phyloP scores from a whole-genome alignment of 192 early-diverging fungal genomes.

The Mortierella hygrophila region DNA sequence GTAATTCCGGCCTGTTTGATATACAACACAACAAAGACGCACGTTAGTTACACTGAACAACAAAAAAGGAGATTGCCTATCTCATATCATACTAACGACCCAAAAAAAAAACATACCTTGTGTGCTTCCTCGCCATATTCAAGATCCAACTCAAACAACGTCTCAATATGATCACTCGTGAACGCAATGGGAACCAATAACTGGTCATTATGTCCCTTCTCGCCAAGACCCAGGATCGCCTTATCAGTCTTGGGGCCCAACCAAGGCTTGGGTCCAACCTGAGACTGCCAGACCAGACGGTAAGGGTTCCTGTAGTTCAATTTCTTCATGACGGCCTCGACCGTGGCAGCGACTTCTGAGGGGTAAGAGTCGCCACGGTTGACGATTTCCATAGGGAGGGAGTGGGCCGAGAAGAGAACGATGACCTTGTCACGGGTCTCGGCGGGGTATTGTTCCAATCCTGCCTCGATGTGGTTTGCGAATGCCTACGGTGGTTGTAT shows the following conservation, averaged over 20 bases:
- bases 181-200: constrained; percentile 95
- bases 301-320: constrained; percentile 85
- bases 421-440: constrained; percentile 79
- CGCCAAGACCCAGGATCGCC: constrained; percentile 82
- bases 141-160: constrained; percentile 95
- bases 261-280: constrained; percentile 95
- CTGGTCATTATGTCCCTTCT: constrained; percentile 82
- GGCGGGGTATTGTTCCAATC: constrained; percentile 73
- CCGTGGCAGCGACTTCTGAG: constrained; percentile 87
- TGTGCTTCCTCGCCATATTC: constrained; percentile 91
- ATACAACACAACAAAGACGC: background rate
- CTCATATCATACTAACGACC: too few relatives aligned
- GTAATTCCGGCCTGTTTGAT: constrained; percentile 76
- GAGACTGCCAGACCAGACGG: constrained; percentile 94
- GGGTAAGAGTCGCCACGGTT: constrained; percentile 93
- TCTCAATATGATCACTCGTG: constrained; percentile 97
- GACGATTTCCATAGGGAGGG: constrained; percentile 93
- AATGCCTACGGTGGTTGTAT: constrained; percentile 65
- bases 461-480: constrained; percentile 81
- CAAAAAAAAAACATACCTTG: constrained; percentile 62
- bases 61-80: too few relatives aligned
- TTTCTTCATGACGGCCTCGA: constrained; percentile 83
- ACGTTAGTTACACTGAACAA: background rate
- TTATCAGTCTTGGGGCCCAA: constrained; percentile 89
- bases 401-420: constrained; percentile 96